Conservation (phyloP, 345 rosid genomes). For the Moringa oleifera region DNA sequence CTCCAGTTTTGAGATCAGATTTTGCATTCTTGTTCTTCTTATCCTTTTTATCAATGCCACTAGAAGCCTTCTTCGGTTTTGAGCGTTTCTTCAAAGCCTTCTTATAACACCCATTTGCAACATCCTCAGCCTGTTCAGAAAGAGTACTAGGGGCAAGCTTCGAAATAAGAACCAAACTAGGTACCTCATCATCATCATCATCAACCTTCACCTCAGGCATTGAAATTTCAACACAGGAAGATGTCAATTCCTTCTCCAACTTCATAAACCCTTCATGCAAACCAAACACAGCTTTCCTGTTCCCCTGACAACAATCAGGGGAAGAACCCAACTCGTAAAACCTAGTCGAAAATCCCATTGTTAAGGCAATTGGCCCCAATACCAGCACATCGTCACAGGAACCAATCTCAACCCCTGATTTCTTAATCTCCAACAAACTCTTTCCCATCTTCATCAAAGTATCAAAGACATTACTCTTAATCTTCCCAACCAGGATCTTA, state of each 20-base stretch:
- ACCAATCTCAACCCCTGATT: constrained; percentile 31
- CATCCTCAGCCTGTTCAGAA: constrained; percentile 21
- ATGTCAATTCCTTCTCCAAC: constrained; percentile 60
- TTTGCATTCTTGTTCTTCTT: constrained; percentile 28
- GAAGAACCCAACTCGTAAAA: constrained; percentile 80
- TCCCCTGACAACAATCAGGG: constrained; percentile 67
- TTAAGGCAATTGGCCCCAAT: constrained; percentile 52
- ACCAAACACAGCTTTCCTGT: constrained; percentile 64
- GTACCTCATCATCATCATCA: constrained; percentile 41
- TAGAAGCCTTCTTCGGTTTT: constrained; percentile 35
- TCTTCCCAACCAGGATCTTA: constrained; percentile 65
- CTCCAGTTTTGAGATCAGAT: constrained; percentile 11
- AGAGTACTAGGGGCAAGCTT: constrained; percentile 14
- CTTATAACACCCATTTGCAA: constrained; percentile 22
- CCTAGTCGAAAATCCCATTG: constrained; percentile 51
- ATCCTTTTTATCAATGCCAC: constrained; percentile 25
- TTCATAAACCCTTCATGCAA: constrained; percentile 63
- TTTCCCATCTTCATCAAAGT: constrained; percentile 49
- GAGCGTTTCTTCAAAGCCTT: constrained; percentile 44
- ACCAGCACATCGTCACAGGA: constrained; percentile 38
- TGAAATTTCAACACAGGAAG: constrained; percentile 40
- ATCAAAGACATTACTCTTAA: constrained; percentile 69
- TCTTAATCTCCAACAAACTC: constrained; percentile 48
- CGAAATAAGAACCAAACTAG: constrained; percentile 43
- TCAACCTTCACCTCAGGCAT: constrained; percentile 26